Base-by-base conservation (phyloP, 257 asterid species). In the Solanum neorickii region DNA sequence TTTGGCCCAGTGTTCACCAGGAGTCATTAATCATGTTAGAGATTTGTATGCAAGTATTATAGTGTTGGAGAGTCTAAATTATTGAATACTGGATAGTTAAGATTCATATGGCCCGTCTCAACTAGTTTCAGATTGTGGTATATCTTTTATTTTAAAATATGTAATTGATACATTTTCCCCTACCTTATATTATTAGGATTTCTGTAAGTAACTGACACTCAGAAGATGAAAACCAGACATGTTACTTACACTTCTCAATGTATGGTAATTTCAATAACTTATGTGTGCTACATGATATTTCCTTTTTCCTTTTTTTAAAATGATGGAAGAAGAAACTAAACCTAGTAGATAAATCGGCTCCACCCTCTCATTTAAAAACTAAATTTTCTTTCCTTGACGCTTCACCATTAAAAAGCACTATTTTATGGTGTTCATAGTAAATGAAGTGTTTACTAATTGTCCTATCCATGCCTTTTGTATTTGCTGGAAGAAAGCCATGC, bases 401-500 rank as follows among this genome's bases (percentile, higher is more conserved):
- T 80, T 77, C 84, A 47, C 27, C 84, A 46, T 80, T 80, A 16
- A 80, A 80, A 47, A 47, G 42, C 68, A 80, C 85, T 21, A 80
- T 49, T 80, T 80, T 29, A 47, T 18, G 29, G n/a, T 42, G 60
- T 42, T 82, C 7, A 3, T 82, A 18, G 44, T 18, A 20, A 82
- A 82, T 12, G 10, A 82, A 49, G 85, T 52, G 66, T 29, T 82
- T 49, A 18, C 68, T 37, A 35, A 73, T 42, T 60, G 18, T 83
- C 56, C 84, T 85, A 56, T 21, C 21, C 65, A 65, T 52, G 76
- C 65, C 37, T 89, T 89, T 83, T 92, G 88, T 90, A 56, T 88
- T 94, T 95, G 89, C 93, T 94, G 95, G 91, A 94, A 93, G 95
- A 87, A 94, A 97, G 99, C 91, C 98, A 94, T 92, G 98, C 94